Base-by-base conservation (phyloP, 2,329 filamentous ascomycete species). In the Tolypocladium inflatum region DNA sequence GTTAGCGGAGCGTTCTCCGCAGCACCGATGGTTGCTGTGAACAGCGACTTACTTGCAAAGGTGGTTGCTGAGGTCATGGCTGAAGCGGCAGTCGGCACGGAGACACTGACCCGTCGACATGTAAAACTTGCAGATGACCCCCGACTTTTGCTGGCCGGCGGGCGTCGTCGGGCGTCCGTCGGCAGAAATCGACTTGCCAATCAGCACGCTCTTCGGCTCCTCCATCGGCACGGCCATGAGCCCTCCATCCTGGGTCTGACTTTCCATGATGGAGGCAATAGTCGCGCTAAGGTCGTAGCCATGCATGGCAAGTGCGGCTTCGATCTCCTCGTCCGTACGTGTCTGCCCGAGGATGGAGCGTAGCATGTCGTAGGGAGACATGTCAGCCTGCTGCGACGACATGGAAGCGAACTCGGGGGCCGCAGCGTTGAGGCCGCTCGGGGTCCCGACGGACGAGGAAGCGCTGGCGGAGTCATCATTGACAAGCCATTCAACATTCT, bases 301-400 rank as follows among this genome's bases (percentile, higher is more conserved):
- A 70, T 97, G 93, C 59, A 85, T 81, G 63, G 93, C 90, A 53
- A 99, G 81, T 5, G 93, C 90, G n/a, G 86, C 82, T 70, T 97
- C 92, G 54, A 99, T 93, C 72, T 99, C 94, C 55, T 97, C 92
- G 66, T 97, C 93, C 2, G 90, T 88, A 67, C 89, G 88, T 57
- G 90, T 86, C 65, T 94, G 91, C 54, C 93, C 91, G 33, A 99
- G 80, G 45, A 99, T 95, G 7, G 93, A 97, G 61, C 94, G 89
- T 58, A 99, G 80, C 84, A 99, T 97, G 70, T 99, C 94, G 73
- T 97, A 96, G 0, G 94, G 93, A 59, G 90, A 95, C 93, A 99
- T 97, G 68, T 97, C 92, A 58, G 85, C 84, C 67, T 89, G 88
- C 69, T 87, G 83, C 55, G 80, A 75, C 38, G 80, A 78, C 69